Percentiles rank a stretch among this genome's conserved stretches.
These are phyloP conservation scores for Metarhizium guizhouense DNA, from an alignment of 2,329 filamentous ascomycete species.

Conservation along the genomic window DNA sequence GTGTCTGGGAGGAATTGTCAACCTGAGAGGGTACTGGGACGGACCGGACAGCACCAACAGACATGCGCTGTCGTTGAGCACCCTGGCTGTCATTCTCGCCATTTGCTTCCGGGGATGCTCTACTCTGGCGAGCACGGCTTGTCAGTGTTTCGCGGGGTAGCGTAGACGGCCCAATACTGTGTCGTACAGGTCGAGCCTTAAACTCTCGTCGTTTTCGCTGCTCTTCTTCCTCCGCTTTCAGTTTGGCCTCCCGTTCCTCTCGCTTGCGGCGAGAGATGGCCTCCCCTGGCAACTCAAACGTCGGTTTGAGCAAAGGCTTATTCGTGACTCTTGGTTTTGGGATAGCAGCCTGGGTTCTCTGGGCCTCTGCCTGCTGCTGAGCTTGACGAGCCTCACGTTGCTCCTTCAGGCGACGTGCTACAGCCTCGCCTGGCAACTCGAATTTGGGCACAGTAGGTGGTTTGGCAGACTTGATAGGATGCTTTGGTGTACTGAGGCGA, in stretches of 20 bases:
- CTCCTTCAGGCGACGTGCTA: conserved; percentile 48
- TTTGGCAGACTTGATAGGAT: conserved; percentile 42
- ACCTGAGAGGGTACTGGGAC: conserved; percentile 3
- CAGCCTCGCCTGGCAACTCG: conserved; percentile 54
- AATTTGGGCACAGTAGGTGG: conserved; percentile 46
- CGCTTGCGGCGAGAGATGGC: conserved; percentile 47
- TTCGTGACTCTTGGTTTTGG: conserved; percentile 36
- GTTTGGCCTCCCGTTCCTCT: conserved; percentile 45
- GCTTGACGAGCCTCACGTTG: conserved; percentile 46
- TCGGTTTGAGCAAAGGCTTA: conserved; percentile 43
- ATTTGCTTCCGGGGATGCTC: conserved; percentile 21
- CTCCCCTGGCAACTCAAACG: conserved; percentile 56
- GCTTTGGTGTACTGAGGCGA: conserved; percentile 26
- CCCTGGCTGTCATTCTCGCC: conserved; percentile 9
- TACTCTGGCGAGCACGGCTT: conserved; percentile 46
- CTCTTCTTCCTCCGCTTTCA: conserved; percentile 51
- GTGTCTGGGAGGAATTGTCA: conserved; percentile 10
- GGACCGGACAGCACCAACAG: conserved; percentile 10
- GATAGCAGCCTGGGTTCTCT: conserved; percentile 26
- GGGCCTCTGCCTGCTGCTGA: conserved; percentile 25
- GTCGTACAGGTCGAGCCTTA: conserved; percentile 49
- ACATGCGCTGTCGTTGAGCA: conserved; percentile 16
- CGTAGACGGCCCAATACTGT: conserved; percentile 30
- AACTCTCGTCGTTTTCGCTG: conserved; percentile 52
- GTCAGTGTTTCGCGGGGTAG: conserved; percentile 47